Conservation (phyloP, 2,329 filamentous ascomycete species). For the Apiospora sp. region DNA sequence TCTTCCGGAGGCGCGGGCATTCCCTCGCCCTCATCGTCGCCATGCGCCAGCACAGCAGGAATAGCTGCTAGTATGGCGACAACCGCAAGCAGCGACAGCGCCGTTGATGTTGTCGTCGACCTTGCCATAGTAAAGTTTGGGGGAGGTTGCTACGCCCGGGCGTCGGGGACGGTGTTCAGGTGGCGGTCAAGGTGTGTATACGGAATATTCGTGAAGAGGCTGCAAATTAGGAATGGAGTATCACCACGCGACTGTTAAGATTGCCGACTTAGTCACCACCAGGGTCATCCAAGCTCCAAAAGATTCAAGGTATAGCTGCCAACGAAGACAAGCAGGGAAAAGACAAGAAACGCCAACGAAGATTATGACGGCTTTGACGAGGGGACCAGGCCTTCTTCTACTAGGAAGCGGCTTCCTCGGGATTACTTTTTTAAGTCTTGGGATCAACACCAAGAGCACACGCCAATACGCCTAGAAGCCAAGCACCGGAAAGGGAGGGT, state of each 20-base stretch:
- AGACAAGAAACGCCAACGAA: slow-evolving; percentile 6
- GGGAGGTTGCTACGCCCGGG: background rate
- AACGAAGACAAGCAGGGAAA: background rate
- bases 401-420: slow-evolving; percentile 48
- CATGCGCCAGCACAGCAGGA: slow-evolving; percentile 44
- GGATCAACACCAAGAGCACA: slow-evolving; percentile 18
- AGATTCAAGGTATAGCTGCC: background rate
- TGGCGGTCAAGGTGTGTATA: background rate
- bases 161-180: background rate
- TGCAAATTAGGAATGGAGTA: slow-evolving; percentile 2
- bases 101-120: slow-evolving; percentile 33
- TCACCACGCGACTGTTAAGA: background rate
- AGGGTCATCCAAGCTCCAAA: slow-evolving; percentile 12
- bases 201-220: background rate
- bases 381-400: slow-evolving; percentile 70
- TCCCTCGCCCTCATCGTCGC: slow-evolving; percentile 39
- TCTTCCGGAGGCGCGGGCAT: slow-evolving; percentile 43
- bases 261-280: slow-evolving; percentile 14
- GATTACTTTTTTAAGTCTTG: slow-evolving; percentile 11
- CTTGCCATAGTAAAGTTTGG: background rate
- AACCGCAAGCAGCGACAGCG: slow-evolving; percentile 38
- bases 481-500: slow-evolving; percentile 1
- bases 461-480: slow-evolving; percentile 17
- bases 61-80: slow-evolving; percentile 41
- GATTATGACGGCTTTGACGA: slow-evolving; percentile 5